Evolutionary conservation across 2,329 filamentous ascomycete genomes (phyloP), one percentile per base, ranked within the genome.

Genomic region (Madurella mycetomatis): DNA sequence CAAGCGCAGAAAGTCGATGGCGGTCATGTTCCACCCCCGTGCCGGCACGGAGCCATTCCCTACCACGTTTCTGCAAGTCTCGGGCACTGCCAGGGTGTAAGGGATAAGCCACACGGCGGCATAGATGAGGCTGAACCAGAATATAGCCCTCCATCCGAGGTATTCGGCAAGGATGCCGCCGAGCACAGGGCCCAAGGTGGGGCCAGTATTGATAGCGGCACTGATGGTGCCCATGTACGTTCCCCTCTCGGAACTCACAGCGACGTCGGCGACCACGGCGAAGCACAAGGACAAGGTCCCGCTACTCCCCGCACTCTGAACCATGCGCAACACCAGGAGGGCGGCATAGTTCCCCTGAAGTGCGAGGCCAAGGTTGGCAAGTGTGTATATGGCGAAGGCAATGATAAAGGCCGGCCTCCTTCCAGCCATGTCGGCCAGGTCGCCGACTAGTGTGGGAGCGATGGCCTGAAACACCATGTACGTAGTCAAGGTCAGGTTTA

Each of bases 261-360:
- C 78, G 5, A 91, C 77, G 62, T 94, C 89, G 0, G 86, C 84
- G 13, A 92, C 80, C 1, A 90, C 82, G 1, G 84, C 88, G 57
- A 80, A 86, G 0, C 82, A 83, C 1, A 94, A 73, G 0, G 88
- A 85, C n/a, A 90, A 75, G 0, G 86, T 87, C 0, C 84, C 84
- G 61, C 82, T 85, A 65, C 81, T 86, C 0, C 86, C 85, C 0
- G 76, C 75, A 32, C 81, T 83, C 63, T 88, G 85, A 2, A 86
- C 54, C 70, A 81, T 82, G 0, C 85, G 77, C 9, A 88, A 69
- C 2, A 86, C 72, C 32, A 87, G 64, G 17, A 88, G 69, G 0
- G 83, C 79, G 1, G 76, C 73, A 54, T 81, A 85, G 63, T 78
- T 73, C 31, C 77, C 71, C 61, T 85, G 81, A 9, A 85, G 65